Conservation (phyloP, 2,329 filamentous ascomycete species). For the Penicillium sp. region DNA sequence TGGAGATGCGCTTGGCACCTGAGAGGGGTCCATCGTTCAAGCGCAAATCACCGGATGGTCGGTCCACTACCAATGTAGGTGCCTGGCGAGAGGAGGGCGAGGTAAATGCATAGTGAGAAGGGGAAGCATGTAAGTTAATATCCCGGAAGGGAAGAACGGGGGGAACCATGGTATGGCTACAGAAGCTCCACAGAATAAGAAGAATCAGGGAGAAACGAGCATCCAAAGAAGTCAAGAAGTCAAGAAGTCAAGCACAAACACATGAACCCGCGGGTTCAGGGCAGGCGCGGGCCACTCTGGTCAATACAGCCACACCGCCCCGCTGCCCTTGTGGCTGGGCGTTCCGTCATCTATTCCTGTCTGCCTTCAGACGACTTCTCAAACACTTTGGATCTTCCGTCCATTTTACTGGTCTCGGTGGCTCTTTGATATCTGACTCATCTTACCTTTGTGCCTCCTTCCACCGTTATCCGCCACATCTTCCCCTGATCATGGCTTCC, state of each 20-base stretch:
- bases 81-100: constrained; percentile 91
- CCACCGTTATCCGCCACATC: constrained; percentile 8
- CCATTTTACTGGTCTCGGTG: constrained; percentile 5
- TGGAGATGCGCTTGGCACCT: constrained; percentile 81
- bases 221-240: constrained; percentile 7
- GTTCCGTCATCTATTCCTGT: constrained; percentile 37
- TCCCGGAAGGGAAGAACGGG: constrained; percentile 76
- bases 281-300: constrained; percentile 14
- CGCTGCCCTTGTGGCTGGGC: constrained; percentile 34
- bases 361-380: constrained; percentile 18
- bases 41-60: constrained; percentile 86
- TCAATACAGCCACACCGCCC: constrained; percentile 27
- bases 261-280: constrained; percentile 21
- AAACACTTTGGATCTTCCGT: constrained; percentile 17
- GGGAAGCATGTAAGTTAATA: constrained; percentile 92
- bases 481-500: constrained; percentile 68
- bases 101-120: constrained; percentile 92
- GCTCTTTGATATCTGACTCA: constrained; percentile 1
- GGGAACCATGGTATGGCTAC: constrained; percentile 31
- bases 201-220: constrained; percentile 6
- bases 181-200: constrained; percentile 33
- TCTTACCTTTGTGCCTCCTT: constrained; percentile 4
- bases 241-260: constrained; percentile 11
- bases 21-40: constrained; percentile 77
- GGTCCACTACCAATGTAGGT: constrained; percentile 83